Evolutionary conservation across 2,329 filamentous ascomycete genomes (phyloP).

Genomic region (Hymenoscyphus fructigenus): DNA sequence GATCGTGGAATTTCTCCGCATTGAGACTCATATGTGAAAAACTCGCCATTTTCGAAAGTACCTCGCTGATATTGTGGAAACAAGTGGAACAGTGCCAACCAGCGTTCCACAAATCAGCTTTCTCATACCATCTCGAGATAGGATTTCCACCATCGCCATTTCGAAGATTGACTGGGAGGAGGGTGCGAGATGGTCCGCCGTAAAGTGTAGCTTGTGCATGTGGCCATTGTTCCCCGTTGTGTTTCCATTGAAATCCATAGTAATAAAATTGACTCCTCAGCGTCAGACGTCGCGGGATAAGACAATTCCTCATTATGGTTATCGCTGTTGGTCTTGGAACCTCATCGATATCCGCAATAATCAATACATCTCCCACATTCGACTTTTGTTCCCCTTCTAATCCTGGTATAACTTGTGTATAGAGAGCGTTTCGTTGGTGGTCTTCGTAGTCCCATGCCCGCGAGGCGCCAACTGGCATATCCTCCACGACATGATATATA

Average conservation of each 20-base stretch:
- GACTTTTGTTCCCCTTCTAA: conserved; percentile 37
- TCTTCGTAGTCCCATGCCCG: conserved; percentile 52
- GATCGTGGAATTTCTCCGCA: conserved; percentile 42
- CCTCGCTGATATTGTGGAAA: conserved; percentile 43
- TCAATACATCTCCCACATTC: conserved; percentile 42
- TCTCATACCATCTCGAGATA: conserved; percentile 31
- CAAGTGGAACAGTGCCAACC: conserved; percentile 50
- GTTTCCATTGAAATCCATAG: conserved; percentile 42
- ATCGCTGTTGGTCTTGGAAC: conserved; percentile 41
- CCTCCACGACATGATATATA: conserved; percentile 55
- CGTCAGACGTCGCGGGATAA: conserved; percentile 37
- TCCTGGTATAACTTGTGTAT: conserved; percentile 49
- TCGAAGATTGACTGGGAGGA: conserved; percentile 43
- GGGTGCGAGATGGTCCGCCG: conserved; percentile 38
- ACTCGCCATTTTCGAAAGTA: conserved; percentile 43
- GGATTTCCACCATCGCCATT: conserved; percentile 31
- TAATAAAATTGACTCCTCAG: conserved; percentile 40
- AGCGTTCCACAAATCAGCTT: conserved; percentile 41
- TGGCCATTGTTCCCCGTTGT: conserved; percentile 40
- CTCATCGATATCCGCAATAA: conserved; percentile 49
- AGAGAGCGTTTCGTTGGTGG: conserved; percentile 56
- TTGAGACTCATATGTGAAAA: conserved; percentile 45
- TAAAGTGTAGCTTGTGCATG: conserved; percentile 48
- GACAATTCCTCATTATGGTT: conserved; percentile 39
- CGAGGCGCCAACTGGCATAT: conserved; percentile 40